Conservation (phyloP, 2,329 filamentous ascomycete species). For the Xenoacremonium recifei region DNA sequence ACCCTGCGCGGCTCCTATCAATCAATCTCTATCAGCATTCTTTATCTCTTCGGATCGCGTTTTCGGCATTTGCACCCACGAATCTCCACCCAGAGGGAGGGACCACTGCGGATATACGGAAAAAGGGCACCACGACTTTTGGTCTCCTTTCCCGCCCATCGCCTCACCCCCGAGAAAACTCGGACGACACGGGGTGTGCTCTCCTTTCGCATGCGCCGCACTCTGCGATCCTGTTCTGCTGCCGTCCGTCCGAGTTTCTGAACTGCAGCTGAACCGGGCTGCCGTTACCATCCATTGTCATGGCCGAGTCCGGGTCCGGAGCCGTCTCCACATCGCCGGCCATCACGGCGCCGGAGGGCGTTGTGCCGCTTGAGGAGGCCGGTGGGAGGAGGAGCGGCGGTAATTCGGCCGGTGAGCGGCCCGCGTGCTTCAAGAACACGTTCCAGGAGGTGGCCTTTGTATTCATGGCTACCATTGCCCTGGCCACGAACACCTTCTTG, state of each 20-base stretch:
- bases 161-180: not conserved
- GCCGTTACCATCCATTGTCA: constrained; percentile 1
- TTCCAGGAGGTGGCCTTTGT: constrained; percentile 65
- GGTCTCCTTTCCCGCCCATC: not conserved
- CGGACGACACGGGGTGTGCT: not conserved
- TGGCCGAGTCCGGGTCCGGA: constrained; percentile 3
- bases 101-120: not conserved
- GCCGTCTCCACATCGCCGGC: constrained; percentile 14
- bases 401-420: constrained; percentile 36
- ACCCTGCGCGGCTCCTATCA: too few species aligned
- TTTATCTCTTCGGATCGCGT: too few species aligned
- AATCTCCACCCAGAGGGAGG: too few species aligned
- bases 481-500: constrained; percentile 61
- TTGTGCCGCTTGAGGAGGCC: constrained; percentile 4
- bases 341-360: too few species aligned
- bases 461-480: constrained; percentile 64
- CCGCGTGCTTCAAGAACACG: constrained; percentile 60
- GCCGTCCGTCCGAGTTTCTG: too few species aligned
- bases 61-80: too few species aligned
- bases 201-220: not conserved
- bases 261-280: too few species aligned
- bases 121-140: not conserved
- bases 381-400: constrained; percentile 10
- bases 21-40: too few species aligned
- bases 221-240: too few species aligned